Base-by-base conservation (phyloP, 768 basidiomycete species). In the Pisolithus tinctorius region DNA sequence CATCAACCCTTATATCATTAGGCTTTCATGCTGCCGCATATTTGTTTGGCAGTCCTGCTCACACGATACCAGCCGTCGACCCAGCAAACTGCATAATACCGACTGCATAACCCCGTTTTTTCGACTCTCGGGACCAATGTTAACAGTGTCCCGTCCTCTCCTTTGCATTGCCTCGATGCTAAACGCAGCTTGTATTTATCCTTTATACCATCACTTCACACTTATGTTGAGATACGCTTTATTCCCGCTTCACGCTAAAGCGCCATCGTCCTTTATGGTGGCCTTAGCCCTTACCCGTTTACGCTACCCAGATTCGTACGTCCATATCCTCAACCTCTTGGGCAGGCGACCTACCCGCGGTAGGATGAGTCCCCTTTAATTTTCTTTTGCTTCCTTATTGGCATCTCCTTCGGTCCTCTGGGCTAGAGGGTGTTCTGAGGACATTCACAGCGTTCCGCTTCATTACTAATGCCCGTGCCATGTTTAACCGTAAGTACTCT, bases 141-240 rank as follows among this genome's bases (percentile, higher is more conserved):
- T 16, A n/a, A 45, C 27, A 50, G 36, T 30, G 41, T 57, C 60
- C 68, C 45, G 58, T 67, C 58, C 66, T 38, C 56, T 69, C 68
- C 44, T 68, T 67, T 66, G 54, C 13, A 68, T 60, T 47, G 49
- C 55, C 56, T 50, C 47, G 45, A 57, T 34, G 44, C 51, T 47
- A 44, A 47, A 55, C 58, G 55, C 50, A 57, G 53, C 50, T 14
- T 64, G 60, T 68, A 55, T 52, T 62, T 58, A 64, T 54, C 49
- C 36, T 11, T 30, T 55, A 63, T 57, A 58, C 58, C 57, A 58
- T 49, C 23, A 51, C 48, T 31, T 50, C 38, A 51, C 26, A 44
- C 53, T 52, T 38, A 47, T 47, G 43, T 53, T 48, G 55, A 50
- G 51, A 58, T 56, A 55, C 45, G 49, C 41, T 43, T 31, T 49